A percentile compares a stretch with the other conserved stretches of the same genome.
phyloP scores from a whole-genome alignment of 441 rosid genomes.

The Aleurites moluccanus region DNA sequence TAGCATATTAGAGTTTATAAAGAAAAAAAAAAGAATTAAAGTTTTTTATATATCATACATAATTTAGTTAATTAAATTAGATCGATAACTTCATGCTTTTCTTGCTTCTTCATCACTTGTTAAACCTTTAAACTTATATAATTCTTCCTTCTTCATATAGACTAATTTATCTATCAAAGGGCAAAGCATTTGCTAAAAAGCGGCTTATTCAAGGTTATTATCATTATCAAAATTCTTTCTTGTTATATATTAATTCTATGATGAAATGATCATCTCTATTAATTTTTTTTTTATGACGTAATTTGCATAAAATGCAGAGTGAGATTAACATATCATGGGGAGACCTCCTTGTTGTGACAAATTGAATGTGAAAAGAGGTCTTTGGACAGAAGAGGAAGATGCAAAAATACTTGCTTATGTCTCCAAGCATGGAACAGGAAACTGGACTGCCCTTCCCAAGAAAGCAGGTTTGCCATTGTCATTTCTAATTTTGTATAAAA shows the following conservation, averaged over 20 bases:
- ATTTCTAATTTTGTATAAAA: not conserved
- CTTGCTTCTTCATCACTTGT: slow-evolving; percentile 31
- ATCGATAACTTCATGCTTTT: slow-evolving; percentile 40
- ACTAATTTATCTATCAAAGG: slow-evolving; percentile 17
- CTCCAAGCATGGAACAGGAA: slow-evolving; percentile 84
- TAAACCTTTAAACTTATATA: slow-evolving; percentile 34
- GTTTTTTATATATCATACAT: slow-evolving; percentile 21
- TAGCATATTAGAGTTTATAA: slow-evolving; percentile 17
- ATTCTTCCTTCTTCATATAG: slow-evolving; percentile 5
- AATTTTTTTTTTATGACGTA: not conserved
- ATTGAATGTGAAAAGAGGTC: slow-evolving; percentile 77
- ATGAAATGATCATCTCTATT: too few relatives aligned
- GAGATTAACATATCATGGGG: slow-evolving; percentile 46
- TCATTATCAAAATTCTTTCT: slow-evolving; percentile 14
- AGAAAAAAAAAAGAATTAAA: slow-evolving; percentile 4
- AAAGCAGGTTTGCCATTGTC: slow-evolving; percentile 56
- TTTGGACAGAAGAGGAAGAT: slow-evolving; percentile 97
- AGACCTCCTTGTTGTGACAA: slow-evolving; percentile 84
- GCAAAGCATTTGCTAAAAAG: not conserved
- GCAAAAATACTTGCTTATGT: slow-evolving; percentile 83
- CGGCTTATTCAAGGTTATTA: slow-evolving; percentile 16
- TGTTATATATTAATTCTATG: not conserved
- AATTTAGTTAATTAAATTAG: slow-evolving; percentile 30
- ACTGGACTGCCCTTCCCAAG: slow-evolving; percentile 86
- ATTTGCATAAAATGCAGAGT: slow-evolving; percentile 1